Evolutionary conservation across 306 rosid species (phyloP).

Genomic region (Fagus crenata): DNA sequence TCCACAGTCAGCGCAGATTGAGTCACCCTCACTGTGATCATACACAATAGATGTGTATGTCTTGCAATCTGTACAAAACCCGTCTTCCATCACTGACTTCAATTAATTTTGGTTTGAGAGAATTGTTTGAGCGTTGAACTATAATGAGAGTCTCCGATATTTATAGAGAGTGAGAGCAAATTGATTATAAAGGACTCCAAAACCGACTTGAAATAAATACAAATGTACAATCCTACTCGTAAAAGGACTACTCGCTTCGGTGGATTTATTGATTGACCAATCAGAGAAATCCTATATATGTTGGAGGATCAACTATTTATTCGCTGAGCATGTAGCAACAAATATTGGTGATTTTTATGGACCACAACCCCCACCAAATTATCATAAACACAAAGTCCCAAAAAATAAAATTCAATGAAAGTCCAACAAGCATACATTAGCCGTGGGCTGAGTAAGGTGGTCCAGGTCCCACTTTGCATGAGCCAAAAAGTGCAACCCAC

Average conservation of each 20-base stretch:
- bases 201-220: too few relatives aligned
- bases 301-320: background rate
- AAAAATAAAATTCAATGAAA: background rate
- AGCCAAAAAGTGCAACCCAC: conserved; percentile 15
- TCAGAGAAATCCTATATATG: too few relatives aligned
- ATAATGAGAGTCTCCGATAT: background rate
- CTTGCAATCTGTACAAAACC: conserved; percentile 13
- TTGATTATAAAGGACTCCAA: too few relatives aligned
- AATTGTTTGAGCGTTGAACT: too few relatives aligned
- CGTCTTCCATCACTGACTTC: background rate
- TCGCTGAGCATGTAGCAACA: background rate
- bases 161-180: too few relatives aligned
- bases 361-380: conserved; percentile 8
- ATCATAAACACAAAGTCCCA: background rate
- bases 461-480: conserved; percentile 16
- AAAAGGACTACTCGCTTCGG: too few relatives aligned
- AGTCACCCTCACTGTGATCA: conserved; percentile 16
- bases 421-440: background rate
- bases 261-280: too few relatives aligned
- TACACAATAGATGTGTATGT: background rate
- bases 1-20: conserved; percentile 31
- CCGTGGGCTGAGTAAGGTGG: background rate
- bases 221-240: too few relatives aligned
- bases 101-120: too few relatives aligned
- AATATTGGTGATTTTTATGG: background rate